These are phyloP conservation scores for Rhodotorula glutinis DNA, from an alignment of 1,284 basidiomycete genomes.

Conservation along the genomic window DNA sequence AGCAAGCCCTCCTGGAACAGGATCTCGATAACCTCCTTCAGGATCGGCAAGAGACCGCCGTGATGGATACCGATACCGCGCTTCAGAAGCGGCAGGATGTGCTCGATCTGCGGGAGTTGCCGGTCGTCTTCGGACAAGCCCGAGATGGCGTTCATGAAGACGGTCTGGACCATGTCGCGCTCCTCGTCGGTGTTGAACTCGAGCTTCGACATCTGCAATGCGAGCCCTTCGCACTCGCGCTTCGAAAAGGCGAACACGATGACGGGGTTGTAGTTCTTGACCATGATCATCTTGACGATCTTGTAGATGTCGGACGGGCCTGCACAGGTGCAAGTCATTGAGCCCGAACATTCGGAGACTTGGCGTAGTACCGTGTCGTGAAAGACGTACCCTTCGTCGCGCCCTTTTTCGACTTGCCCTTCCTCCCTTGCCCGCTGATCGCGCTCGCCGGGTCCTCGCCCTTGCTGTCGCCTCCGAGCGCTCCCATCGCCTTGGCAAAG, in stretches of 20 bases:
- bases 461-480: constrained; percentile 67
- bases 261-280: constrained; percentile 96
- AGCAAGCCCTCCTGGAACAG: constrained; percentile 99
- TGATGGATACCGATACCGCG: constrained; percentile 99
- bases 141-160: constrained; percentile 93
- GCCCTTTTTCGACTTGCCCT: constrained; percentile 86
- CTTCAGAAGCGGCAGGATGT: constrained; percentile 86
- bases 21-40: constrained; percentile 99
- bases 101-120: constrained; percentile 87
- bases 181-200: constrained; percentile 96
- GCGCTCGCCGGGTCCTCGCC: constrained; percentile 75
- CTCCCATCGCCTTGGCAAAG: constrained; percentile 97
- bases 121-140: constrained; percentile 84
- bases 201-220: constrained; percentile 86
- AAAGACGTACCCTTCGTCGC: constrained; percentile 71
- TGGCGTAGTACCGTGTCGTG: too few species aligned
- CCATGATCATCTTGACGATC: constrained; percentile 98
- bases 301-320: constrained; percentile 94
- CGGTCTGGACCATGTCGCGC: constrained; percentile 78
- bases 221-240: constrained; percentile 92
- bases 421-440: constrained; percentile 61
- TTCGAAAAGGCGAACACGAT: constrained; percentile 99
- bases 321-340: too few species aligned
- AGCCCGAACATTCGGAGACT: constrained; percentile 24
- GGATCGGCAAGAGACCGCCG: constrained; percentile 91